phyloP scores from a whole-genome alignment of 495 filamentous ascomycete species.

The Geopyxis carbonaria region DNA sequence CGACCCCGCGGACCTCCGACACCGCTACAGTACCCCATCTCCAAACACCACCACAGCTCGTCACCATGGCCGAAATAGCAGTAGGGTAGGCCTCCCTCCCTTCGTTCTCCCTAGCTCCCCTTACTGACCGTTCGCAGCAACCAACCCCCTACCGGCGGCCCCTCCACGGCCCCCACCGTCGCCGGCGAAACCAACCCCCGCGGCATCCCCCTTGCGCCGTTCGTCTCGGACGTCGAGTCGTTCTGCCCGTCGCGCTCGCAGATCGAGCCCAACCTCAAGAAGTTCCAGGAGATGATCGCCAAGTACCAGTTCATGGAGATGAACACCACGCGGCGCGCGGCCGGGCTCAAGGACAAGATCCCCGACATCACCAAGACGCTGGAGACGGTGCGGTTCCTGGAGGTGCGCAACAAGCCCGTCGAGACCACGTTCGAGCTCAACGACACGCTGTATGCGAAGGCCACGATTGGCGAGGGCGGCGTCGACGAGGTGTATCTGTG shows the following conservation, averaged over 20 bases:
- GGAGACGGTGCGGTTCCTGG: conserved; percentile 75
- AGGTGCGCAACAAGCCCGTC: conserved; percentile 47
- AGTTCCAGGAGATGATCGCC: conserved; percentile 99
- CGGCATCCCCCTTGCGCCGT: conserved; percentile 86
- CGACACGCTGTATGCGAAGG: conserved; percentile 86
- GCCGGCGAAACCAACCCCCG: conserved; percentile 56
- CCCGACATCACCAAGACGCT: conserved; percentile 96
- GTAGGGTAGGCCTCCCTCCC: no score
- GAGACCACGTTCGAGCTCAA: conserved; percentile 92
- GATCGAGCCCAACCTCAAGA: conserved; percentile 75
- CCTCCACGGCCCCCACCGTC: no score
- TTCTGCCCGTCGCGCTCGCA: conserved; percentile 75
- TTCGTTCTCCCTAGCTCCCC: no score
- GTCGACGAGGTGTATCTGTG: conserved; percentile 84
- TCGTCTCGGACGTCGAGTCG: conserved; percentile 90
- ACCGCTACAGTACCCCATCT: no score
- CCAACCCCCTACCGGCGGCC: background rate
- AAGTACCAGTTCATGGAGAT: conserved; percentile 99
- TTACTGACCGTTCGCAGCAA: background rate
- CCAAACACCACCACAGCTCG: no score
- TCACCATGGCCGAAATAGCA: no score
- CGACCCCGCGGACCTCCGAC: no score
- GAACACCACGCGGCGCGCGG: conserved; percentile 69
- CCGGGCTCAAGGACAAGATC: conserved; percentile 79
- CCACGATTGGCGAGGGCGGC: conserved; percentile 49